Percentiles rank a stretch among this genome's conserved stretches.
Evolutionary conservation across 2,329 filamentous ascomycete species (phyloP).

Genomic region (Thermochaetoides dissita): DNA sequence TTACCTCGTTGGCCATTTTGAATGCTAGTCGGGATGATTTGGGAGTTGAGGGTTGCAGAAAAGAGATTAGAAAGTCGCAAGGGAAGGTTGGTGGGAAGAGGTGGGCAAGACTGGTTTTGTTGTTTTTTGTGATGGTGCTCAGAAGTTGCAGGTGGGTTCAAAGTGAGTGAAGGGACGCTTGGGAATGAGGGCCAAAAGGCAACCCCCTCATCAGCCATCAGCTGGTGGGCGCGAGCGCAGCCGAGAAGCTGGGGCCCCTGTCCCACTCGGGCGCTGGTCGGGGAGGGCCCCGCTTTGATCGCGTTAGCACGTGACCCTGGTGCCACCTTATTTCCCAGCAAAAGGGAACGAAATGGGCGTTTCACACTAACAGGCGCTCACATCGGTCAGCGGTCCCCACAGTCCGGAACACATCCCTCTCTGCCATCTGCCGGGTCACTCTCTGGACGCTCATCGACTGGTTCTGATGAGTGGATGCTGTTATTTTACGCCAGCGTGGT

Average conservation of each 20-base stretch:
- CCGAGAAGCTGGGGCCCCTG: conserved; percentile 9
- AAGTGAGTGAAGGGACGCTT: conserved; percentile 14
- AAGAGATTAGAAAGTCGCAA: conserved; percentile 1
- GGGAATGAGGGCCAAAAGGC: conserved; percentile 9
- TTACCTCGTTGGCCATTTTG: conserved; percentile 21
- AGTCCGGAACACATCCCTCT: background rate
- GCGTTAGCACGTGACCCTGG: conserved; percentile 12
- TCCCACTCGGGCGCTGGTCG: conserved; percentile 7
- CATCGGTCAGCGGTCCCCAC: conserved; percentile 6
- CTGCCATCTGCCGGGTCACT: background rate
- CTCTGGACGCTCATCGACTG: conserved; percentile 1
- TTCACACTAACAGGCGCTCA: conserved; percentile 10
- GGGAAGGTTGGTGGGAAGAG: conserved; percentile 3
- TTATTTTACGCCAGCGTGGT: background rate
- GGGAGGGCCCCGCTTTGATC: conserved; percentile 10
- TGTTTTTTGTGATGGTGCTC: conserved; percentile 13
- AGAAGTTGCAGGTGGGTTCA: conserved; percentile 11
- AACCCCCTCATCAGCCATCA: conserved; percentile 11
- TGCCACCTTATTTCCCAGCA: conserved; percentile 9
- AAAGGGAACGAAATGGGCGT: conserved; percentile 6
- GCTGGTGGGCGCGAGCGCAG: conserved; percentile 9
- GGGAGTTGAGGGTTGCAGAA: conserved; percentile 3
- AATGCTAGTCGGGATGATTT: conserved; percentile 3
- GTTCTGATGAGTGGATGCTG: conserved; percentile 1
- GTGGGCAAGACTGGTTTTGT: conserved; percentile 6